Conservation (phyloP, 352 stramenopile genomes). For the Phytophthora sp. region DNA sequence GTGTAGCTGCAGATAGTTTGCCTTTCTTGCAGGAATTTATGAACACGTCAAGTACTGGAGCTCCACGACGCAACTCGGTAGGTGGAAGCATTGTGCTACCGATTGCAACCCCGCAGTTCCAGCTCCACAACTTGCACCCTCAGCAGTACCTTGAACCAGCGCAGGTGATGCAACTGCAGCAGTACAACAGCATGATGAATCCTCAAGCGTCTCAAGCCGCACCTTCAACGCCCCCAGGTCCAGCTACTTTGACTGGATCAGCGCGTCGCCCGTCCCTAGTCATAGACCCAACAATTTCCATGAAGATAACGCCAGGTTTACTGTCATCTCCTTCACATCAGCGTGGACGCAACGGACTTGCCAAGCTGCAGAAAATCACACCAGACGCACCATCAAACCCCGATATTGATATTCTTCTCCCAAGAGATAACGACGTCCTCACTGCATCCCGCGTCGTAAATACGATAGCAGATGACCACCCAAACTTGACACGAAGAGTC, state of each 20-base stretch:
- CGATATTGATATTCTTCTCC: not conserved
- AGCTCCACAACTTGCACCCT: slow-evolving; percentile 11
- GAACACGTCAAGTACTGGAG: not conserved
- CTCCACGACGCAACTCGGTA: too few species aligned
- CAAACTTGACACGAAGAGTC: too few species aligned
- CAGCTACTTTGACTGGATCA: not conserved
- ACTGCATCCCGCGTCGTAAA: slow-evolving; percentile 3
- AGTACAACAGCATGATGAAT: not conserved
- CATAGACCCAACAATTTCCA: not conserved
- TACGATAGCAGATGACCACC: not conserved
- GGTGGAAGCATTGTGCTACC: not conserved
- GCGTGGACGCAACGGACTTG: not conserved
- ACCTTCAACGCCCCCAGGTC: not conserved
- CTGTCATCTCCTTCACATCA: slow-evolving; percentile 8
- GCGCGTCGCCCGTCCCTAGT: slow-evolving; percentile 1
- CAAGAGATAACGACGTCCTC: not conserved
- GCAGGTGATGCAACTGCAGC: slow-evolving; percentile 13
- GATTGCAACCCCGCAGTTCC: slow-evolving; percentile 4
- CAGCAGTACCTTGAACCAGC: slow-evolving; percentile 12
- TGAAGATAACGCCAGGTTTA: not conserved
- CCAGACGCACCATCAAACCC: not conserved
- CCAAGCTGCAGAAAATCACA: slow-evolving; percentile 12
- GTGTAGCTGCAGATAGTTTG: slow-evolving; percentile 36
- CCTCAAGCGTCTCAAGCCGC: not conserved
- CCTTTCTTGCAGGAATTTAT: slow-evolving; percentile 59